These are phyloP conservation scores for Yamadazyma conglobata DNA, from an alignment of 1,139 yeast genomes.

Conservation along the genomic window DNA sequence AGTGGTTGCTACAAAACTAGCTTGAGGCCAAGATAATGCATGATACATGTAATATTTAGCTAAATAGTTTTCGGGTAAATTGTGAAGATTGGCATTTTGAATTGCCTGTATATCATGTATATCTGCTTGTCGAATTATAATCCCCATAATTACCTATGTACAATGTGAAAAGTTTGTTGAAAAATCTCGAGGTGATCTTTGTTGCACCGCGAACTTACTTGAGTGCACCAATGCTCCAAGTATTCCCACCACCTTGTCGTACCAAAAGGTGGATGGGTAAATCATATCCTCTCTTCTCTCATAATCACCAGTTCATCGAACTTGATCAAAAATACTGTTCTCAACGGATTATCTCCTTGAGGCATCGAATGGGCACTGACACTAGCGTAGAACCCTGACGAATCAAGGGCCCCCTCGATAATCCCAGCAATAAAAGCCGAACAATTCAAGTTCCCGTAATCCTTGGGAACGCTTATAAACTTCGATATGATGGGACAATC, in stretches of 20 bases:
- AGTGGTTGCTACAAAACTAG: slow-evolving; percentile 91
- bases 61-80: slow-evolving; percentile 91
- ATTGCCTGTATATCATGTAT: slow-evolving; percentile 86
- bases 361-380: slow-evolving; percentile 90
- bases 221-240: too few relatives aligned
- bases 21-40: slow-evolving; percentile 95
- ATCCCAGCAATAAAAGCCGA: slow-evolving; percentile 89
- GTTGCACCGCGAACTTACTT: too few relatives aligned
- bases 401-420: slow-evolving; percentile 83
- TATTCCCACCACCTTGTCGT: too few relatives aligned
- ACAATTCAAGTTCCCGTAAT: slow-evolving; percentile 74
- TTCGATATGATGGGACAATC: slow-evolving; percentile 72
- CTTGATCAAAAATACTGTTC: slow-evolving; percentile 83
- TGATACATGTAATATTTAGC: slow-evolving; percentile 93
- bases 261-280: too few relatives aligned
- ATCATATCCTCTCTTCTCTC: slow-evolving; percentile 46
- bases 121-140: slow-evolving; percentile 86
- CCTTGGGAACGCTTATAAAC: slow-evolving; percentile 77
- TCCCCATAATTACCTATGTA: slow-evolving; percentile 49
- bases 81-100: slow-evolving; percentile 93
- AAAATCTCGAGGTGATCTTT: too few relatives aligned
- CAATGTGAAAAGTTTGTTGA: neutral
- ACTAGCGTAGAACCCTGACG: slow-evolving; percentile 72
- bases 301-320: slow-evolving; percentile 60
- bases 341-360: slow-evolving; percentile 54